phyloP scores from a whole-genome alignment of 2,329 filamentous ascomycete species.

The Fusarium tuaranense region DNA sequence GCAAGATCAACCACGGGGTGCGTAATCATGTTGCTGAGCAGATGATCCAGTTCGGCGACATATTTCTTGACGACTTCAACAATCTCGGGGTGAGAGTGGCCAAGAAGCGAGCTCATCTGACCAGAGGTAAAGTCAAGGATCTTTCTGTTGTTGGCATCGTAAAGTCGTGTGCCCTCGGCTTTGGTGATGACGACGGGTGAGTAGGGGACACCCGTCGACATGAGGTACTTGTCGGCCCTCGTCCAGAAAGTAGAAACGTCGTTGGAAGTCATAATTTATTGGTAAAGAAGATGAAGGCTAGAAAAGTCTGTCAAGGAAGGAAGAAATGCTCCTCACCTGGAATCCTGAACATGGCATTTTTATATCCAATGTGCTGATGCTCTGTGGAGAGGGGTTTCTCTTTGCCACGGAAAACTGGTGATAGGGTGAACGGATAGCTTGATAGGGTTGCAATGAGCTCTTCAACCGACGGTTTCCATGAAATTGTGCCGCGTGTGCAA shows the following conservation, averaged over 20 bases:
- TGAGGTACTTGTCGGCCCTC: constrained; percentile 54
- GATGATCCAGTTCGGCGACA: constrained; percentile 64
- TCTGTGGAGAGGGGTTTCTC: background rate
- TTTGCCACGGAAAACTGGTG: background rate
- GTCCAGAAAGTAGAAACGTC: constrained; percentile 44
- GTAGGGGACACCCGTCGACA: constrained; percentile 56
- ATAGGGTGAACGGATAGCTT: background rate
- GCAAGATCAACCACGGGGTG: constrained; percentile 66
- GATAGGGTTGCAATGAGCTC: background rate
- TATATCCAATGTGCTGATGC: background rate
- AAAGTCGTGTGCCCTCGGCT: constrained; percentile 59
- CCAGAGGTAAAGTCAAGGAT: constrained; percentile 71
- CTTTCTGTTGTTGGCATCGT: constrained; percentile 54
- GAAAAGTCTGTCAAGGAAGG: background rate
- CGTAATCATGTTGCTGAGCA: constrained; percentile 68
- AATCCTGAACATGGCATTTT: background rate
- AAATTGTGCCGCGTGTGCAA: background rate
- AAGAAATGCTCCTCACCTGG: background rate
- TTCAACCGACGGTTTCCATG: background rate
- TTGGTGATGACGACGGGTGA: constrained; percentile 56
- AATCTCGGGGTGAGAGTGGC: constrained; percentile 69
- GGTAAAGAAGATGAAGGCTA: background rate
- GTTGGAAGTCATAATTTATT: constrained; percentile 8
- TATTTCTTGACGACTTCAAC: constrained; percentile 62
- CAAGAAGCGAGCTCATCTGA: constrained; percentile 69